These are phyloP conservation scores for Camellia lanceoleosa DNA, from an alignment of 148 eudicot species.

Conservation along the genomic window DNA sequence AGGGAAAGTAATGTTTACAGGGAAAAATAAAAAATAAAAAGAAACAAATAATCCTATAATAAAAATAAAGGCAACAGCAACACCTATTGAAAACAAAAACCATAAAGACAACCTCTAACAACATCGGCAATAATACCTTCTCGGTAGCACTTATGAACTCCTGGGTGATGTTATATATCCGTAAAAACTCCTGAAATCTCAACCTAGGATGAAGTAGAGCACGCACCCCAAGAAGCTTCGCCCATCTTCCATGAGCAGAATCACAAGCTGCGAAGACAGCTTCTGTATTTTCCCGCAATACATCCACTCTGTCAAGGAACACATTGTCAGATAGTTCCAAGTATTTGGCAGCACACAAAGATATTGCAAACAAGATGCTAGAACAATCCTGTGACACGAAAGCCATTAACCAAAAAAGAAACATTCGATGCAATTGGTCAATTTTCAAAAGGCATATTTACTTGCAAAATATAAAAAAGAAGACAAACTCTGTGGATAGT, in stretches of 20 bases:
- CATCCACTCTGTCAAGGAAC: conserved; percentile 75
- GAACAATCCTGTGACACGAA: not conserved
- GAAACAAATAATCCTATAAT: not conserved
- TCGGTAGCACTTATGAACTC: conserved; percentile 90
- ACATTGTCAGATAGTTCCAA: not conserved
- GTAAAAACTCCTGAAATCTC: conserved; percentile 80
- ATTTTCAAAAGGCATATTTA: not conserved
- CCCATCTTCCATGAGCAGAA: conserved; percentile 99
- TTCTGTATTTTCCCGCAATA: conserved; percentile 95
- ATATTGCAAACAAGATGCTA: not conserved
- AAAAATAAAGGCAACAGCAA: not conserved
- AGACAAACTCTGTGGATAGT: not conserved
- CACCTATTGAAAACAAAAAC: not conserved
- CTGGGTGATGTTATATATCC: conserved; percentile 72
- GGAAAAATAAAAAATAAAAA: not conserved
- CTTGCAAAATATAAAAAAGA: not conserved
- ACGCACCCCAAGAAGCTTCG: conserved; percentile 98
- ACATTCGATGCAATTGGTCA: not conserved
- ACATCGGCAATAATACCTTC: conserved; percentile 44
- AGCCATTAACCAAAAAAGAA: too few species aligned
- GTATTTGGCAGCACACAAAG: not conserved
- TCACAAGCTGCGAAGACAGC: conserved; percentile 99
- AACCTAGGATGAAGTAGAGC: conserved; percentile 88
- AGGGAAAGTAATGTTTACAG: not conserved
- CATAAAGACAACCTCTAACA: not conserved